Base-by-base conservation (phyloP, 1,139 yeast genomes). In the Sugiyamaella paludigena region DNA sequence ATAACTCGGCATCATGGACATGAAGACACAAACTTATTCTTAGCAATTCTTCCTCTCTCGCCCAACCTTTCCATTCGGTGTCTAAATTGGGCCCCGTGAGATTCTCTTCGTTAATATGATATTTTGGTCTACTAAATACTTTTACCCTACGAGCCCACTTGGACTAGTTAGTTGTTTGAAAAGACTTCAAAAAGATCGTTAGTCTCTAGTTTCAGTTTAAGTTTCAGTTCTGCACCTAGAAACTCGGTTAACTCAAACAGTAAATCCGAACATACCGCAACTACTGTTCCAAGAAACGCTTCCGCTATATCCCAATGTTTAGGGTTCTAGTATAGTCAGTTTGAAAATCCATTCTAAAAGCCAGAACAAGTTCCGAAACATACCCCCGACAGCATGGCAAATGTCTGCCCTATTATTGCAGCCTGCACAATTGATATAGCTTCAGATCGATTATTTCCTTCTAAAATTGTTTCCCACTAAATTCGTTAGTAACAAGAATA, bases 1-100 rank as follows among this genome's bases (percentile, higher is more conserved):
- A 13, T 11, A 37, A 37, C 26, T 37, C 40, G n/a, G 40, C 40
- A 6, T 37, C 40, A 12, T 37, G 40, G 11, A 37, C 12, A 12
- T 29, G 7, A 10, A 37, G 13, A 13, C 40, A 37, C 26, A 37
- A 37, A 15, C 40, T 16, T 9, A 24, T 16, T 27, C 40, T 16
- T 10, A 8, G 15, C 11, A 10, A 10, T 24, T 19, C 31, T 37
- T 37, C 28, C 15, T 37, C n/a, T 3, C 36, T 9, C 13, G 40
- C 40, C 40, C 40, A 37, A 16, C 4, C 37, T 37, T 29, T 37
- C 40, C 40, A 37, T 19, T 24, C 31, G 4, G 5, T 29, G 4
- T 34, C 37, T 34, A 34, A 34, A 10, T 34, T 34, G 10, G 37
- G 6, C 10, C 37, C 37, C 9, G 15, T 34, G 37, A 34, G 37